Conservation (phyloP, 169 alveolate species). For the Sarcocystis neurona region DNA sequence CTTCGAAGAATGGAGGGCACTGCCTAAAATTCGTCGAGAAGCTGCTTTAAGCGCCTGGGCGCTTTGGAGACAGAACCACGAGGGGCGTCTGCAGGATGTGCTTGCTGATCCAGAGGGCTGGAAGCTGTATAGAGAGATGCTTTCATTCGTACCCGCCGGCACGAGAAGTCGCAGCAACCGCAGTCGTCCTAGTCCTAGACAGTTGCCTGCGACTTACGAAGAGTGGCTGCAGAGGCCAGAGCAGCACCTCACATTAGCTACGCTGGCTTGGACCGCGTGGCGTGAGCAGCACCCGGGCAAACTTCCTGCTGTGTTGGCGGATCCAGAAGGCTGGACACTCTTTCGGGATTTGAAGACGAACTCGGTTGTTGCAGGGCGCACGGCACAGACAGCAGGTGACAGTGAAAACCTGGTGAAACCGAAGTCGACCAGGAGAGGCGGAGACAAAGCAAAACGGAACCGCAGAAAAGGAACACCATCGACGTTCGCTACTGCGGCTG, state of each 20-base stretch:
- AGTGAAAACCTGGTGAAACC: constrained; percentile 19
- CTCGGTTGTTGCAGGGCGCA: constrained; percentile 17
- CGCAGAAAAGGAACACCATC: too few relatives aligned
- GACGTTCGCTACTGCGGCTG: too few relatives aligned
- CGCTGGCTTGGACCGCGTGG: constrained; percentile 47
- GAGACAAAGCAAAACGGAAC: too few relatives aligned
- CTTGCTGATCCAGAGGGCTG: constrained; percentile 61
- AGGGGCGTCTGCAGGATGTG: constrained; percentile 53
- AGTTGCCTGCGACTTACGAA: constrained; percentile 53
- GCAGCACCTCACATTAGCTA: constrained; percentile 51
- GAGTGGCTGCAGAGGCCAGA: constrained; percentile 61
- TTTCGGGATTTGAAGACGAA: constrained; percentile 25
- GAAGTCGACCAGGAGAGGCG: constrained; percentile 23
- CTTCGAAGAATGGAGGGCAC: constrained; percentile 58
- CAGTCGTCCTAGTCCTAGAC: constrained; percentile 41
- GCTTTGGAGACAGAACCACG: constrained; percentile 50
- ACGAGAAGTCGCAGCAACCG: constrained; percentile 44
- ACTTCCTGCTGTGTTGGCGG: constrained; percentile 35
- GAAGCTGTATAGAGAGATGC: constrained; percentile 46
- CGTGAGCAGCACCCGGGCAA: constrained; percentile 45
- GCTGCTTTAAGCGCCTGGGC: constrained; percentile 62
- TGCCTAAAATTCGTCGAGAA: not conserved
- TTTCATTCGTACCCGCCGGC: constrained; percentile 37
- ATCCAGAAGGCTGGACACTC: constrained; percentile 55
- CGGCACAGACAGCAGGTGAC: constrained; percentile 35